Evolutionary conservation across 495 filamentous ascomycete genomes (phyloP), one percentile per base, ranked within the genome.

Genomic region (Lasiosphaeriaceae sp.): DNA sequence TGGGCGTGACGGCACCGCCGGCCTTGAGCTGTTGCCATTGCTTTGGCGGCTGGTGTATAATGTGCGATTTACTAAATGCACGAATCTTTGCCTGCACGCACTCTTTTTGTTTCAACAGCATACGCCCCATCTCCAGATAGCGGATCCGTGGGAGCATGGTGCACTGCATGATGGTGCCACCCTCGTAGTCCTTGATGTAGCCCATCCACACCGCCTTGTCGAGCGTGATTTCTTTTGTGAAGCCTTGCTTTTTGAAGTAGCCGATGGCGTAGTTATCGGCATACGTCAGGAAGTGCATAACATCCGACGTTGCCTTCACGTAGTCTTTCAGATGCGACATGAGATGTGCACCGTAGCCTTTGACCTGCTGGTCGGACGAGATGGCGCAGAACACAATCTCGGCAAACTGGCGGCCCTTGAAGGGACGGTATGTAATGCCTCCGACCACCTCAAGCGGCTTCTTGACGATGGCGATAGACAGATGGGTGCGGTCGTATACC

Each of bases 281-380:
- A 63, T 98, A 98, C 9, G 94, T 98, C 14, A 98, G 82, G 76
- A 98, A 97, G 72, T 98, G 91, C 90, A 96, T 96, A 22, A 98
- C 92, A 54, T 92, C 87, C 6, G 89, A 94, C 3, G 91, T 96
- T 1, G 94, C 94, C 75, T 96, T 96, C 63, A 98, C 94, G 68
- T 97, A 98, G 75, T 98, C 94, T 77, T 98, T 98, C 19, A 98
- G 77, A 71, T 98, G 94, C 2, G 88, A 92, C 94, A 98, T 98
- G 14, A 97, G 79, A 75, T 97, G 94, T 12, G 94, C 94, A 61
- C 94, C 95, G 62, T 98, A 98, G 49, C 94, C 94, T 71, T 97
- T 97, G 52, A 98, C 94, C 74, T 98, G 94, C 68, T 98, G 94
- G 66, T 97, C 95, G 2, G 91, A 96, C 20, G 90, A 96, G 60